Conservation (phyloP, 306 rosid species). For the Mimosa bimucronata region DNA sequence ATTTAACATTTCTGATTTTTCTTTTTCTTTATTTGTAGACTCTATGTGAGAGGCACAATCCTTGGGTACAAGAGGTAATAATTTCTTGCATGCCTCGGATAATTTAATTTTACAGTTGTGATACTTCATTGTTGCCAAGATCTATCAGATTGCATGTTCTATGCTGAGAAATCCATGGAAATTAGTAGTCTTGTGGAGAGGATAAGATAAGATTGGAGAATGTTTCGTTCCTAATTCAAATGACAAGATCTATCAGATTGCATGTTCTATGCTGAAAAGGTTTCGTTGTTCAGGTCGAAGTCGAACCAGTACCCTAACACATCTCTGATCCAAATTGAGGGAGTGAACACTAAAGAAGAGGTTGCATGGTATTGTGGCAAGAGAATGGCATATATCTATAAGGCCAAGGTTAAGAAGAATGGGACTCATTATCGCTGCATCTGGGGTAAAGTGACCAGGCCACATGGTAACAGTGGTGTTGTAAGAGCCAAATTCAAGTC, state of each 20-base stretch:
- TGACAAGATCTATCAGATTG: not conserved
- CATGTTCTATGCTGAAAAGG: not conserved
- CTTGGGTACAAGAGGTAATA: slow-evolving; percentile 92
- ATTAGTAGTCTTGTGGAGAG: not conserved
- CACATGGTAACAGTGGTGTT: slow-evolving; percentile 90
- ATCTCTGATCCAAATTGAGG: slow-evolving; percentile 83
- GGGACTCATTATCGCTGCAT: slow-evolving; percentile 90
- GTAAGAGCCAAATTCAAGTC: slow-evolving; percentile 94
- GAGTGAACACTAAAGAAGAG: slow-evolving; percentile 95
- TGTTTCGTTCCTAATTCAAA: too few species aligned
- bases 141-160: too few species aligned
- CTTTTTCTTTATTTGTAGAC: slow-evolving; percentile 44
- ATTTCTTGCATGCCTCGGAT: not conserved
- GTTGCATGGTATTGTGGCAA: slow-evolving; percentile 89
- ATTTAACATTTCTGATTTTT: not conserved
- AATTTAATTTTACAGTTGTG: not conserved
- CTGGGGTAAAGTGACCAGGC: slow-evolving; percentile 90
- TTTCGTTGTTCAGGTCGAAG: slow-evolving; percentile 64
- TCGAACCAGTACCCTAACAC: slow-evolving; percentile 92
- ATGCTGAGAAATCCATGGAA: not conserved
- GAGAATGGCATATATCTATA: slow-evolving; percentile 83
- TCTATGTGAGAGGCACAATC: slow-evolving; percentile 81
- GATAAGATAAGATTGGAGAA: not conserved
- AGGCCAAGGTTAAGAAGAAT: slow-evolving; percentile 88
- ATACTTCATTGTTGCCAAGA: not conserved